Conservation (phyloP, 139 green algal genomes). For the Yamagishiella unicocca region DNA sequence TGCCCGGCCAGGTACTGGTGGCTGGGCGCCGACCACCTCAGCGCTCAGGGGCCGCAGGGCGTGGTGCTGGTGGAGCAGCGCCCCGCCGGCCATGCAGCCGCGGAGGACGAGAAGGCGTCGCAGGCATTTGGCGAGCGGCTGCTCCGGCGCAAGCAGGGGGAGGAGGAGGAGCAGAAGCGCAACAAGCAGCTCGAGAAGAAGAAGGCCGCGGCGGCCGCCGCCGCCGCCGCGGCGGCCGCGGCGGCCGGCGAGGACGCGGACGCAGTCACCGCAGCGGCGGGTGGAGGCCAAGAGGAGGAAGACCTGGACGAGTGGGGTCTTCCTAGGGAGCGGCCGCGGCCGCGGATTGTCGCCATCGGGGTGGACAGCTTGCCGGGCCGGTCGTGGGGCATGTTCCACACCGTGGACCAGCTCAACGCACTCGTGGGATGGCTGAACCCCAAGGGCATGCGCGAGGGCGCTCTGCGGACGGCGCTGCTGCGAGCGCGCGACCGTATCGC, state of each 20-base stretch:
- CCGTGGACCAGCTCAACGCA: background rate
- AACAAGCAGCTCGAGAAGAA: constrained; percentile 1
- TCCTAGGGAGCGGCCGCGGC: constrained; percentile 10
- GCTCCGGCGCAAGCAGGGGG: background rate
- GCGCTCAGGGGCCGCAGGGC: background rate
- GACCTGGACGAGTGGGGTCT: constrained; percentile 38
- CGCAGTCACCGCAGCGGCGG: too few species aligned
- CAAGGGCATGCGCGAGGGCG: constrained; percentile 53
- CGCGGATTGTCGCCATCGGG: background rate
- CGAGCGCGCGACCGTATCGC: constrained; percentile 45
- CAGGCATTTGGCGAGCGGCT: background rate
- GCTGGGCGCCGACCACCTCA: constrained; percentile 26
- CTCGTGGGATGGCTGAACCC: constrained; percentile 31
- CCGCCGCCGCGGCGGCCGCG: too few species aligned
- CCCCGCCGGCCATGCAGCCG: background rate
- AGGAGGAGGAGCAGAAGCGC: constrained; percentile 4
- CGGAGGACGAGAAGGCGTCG: background rate
- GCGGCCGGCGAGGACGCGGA: too few species aligned
- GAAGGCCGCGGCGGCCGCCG: background rate
- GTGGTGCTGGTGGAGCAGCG: constrained; percentile 30
- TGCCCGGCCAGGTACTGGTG: constrained; percentile 51
- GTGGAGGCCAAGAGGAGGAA: constrained; percentile 3
- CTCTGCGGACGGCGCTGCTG: constrained; percentile 52
- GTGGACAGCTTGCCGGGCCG: background rate
- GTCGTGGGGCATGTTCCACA: constrained; percentile 23